Conservation (phyloP, 805 yeast species). For the Kregervanrija pseudodelftensis region DNA sequence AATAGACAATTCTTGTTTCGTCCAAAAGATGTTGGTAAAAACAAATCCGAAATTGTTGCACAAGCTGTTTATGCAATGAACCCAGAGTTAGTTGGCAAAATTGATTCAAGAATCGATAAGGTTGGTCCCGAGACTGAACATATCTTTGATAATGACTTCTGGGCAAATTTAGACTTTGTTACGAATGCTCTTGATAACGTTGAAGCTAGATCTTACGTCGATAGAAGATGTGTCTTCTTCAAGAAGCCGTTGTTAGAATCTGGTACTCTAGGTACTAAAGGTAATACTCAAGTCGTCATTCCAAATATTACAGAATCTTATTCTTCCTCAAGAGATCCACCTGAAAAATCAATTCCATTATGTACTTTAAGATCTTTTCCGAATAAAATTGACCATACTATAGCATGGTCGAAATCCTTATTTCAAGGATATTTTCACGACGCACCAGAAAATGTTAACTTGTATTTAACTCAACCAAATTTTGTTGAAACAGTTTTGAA, state of each 20-base stretch:
- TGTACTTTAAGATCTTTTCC: constrained; percentile 98
- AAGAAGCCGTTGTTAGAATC: constrained; percentile 88
- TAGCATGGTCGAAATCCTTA: constrained; percentile 96
- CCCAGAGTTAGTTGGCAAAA: constrained; percentile 72
- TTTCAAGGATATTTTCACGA: constrained; percentile 90
- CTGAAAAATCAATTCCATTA: constrained; percentile 94
- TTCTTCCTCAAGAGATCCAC: constrained; percentile 96
- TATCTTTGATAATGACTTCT: constrained; percentile 76
- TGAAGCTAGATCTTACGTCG: constrained; percentile 97
- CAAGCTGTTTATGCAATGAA: constrained; percentile 79
- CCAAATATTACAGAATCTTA: constrained; percentile 94
- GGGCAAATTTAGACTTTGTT: constrained; percentile 80
- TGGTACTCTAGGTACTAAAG: constrained; percentile 97
- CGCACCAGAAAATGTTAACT: constrained; percentile 87
- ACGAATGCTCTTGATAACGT: constrained; percentile 96
- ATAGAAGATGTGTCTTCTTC: constrained; percentile 91
- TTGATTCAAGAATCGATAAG: constrained; percentile 71
- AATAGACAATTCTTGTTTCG: constrained; percentile 96
- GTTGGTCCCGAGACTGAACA: constrained; percentile 92
- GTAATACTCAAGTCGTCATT: constrained; percentile 93
- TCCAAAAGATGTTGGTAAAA: constrained; percentile 87
- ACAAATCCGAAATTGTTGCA: constrained; percentile 88
- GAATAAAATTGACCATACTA: constrained; percentile 95
- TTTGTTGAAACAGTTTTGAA: constrained; percentile 87
- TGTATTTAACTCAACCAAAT: constrained; percentile 85